These are phyloP conservation scores for Dioszegia crocea DNA, from an alignment of 768 basidiomycete species.

Conservation along the genomic window DNA sequence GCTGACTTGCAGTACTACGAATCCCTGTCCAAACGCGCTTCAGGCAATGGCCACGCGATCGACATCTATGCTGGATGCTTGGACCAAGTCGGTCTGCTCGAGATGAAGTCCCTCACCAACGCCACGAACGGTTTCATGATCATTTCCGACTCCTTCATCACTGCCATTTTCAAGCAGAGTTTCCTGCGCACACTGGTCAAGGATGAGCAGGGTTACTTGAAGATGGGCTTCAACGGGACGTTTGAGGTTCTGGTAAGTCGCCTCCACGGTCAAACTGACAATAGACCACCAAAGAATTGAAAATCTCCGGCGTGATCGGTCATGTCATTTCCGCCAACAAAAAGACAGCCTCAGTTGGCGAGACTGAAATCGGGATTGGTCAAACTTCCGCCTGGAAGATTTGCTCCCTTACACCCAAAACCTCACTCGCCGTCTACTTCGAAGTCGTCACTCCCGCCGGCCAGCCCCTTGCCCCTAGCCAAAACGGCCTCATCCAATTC, in stretches of 20 bases:
- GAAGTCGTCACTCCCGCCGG: conserved; percentile 98
- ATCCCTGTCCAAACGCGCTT: conserved; percentile 82
- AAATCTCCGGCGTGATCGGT: conserved; percentile 94
- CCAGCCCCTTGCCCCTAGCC: conserved; percentile 77
- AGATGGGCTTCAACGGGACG: conserved; percentile 98
- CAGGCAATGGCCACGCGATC: conserved; percentile 89
- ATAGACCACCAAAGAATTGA: conserved; percentile 96
- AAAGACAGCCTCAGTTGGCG: conserved; percentile 92
- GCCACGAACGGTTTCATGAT: conserved; percentile 96
- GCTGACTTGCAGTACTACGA: conserved; percentile 75
- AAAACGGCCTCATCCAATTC: conserved; percentile 90
- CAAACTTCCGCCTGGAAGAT: conserved; percentile 99
- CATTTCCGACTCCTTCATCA: conserved; percentile 92
- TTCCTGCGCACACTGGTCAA: conserved; percentile 90
- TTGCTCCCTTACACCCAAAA: conserved; percentile 79
- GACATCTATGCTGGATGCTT: conserved; percentile 96
- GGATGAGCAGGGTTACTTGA: conserved; percentile 82
- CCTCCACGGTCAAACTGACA: conserved; percentile 2
- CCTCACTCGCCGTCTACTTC: conserved; percentile 89
- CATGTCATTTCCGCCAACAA: conserved; percentile 97
- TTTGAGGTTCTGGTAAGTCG: conserved; percentile 84
- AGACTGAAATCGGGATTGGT: conserved; percentile 98
- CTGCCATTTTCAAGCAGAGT: conserved; percentile 97
- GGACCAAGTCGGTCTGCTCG: conserved; percentile 93
- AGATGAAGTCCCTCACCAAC: conserved; percentile 95